Conservation (phyloP, 139 green algal species). For the Spirogloea muscicola region DNA sequence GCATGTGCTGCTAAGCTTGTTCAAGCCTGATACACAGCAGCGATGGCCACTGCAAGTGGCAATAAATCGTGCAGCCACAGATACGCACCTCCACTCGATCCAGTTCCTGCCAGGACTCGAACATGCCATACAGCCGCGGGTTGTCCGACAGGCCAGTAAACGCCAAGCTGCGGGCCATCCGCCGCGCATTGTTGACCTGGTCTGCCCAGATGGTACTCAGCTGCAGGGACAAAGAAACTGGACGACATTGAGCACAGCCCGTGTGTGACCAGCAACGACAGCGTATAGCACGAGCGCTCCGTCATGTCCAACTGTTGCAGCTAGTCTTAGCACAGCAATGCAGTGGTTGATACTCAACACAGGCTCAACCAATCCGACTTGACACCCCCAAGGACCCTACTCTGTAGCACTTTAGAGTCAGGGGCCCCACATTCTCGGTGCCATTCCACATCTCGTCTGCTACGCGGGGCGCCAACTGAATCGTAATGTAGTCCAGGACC, state of each 20-base stretch:
- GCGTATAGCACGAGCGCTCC: too few species aligned
- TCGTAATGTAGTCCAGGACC: neutral
- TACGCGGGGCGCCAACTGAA: neutral
- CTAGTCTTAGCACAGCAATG: neutral
- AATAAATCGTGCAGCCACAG: too few species aligned
- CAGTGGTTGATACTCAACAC: neutral
- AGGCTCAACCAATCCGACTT: neutral
- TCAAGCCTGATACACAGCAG: too few species aligned
- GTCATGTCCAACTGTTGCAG: neutral
- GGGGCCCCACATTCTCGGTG: neutral
- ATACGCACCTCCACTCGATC: too few species aligned
- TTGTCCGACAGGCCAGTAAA: neutral
- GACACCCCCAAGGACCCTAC: neutral
- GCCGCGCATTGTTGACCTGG: neutral
- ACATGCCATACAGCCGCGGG: too few species aligned
- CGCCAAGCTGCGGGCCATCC: neutral
- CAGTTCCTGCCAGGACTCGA: too few species aligned
- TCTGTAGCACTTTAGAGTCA: too few species aligned
- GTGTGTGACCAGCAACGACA: neutral
- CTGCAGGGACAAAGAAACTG: neutral
- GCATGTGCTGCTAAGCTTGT: too few species aligned
- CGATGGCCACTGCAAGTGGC: too few species aligned
- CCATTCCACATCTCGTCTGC: constrained; percentile 1
- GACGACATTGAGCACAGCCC: neutral
- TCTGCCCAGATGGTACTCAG: constrained; percentile 1